Evolutionary conservation across 805 yeast species (phyloP), one percentile per base, ranked within the genome.

Genomic region (Wickerhamiella dianesei): DNA sequence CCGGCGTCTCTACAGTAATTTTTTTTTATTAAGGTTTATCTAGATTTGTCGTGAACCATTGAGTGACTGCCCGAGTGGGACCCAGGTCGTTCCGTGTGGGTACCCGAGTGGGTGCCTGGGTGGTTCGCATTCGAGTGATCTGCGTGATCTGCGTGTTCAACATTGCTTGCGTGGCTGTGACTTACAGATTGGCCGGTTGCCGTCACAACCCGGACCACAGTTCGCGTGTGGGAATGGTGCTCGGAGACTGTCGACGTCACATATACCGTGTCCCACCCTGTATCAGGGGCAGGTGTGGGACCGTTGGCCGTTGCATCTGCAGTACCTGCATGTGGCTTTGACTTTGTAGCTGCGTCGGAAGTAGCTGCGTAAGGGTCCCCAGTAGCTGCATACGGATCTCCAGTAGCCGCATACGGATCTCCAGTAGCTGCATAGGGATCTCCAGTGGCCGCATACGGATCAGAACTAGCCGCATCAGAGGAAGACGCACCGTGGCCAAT

Each of bases 401-500:
- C 12, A 12, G 32, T 25, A 25, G 32, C 32, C 12, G 32, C 32
- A 12, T 25, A n/a, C n/a, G n/a, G n/a, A n/a, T n/a, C n/a, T n/a
- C n/a, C n/a, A 6, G 32, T 25, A 6, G 32, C 32, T 6, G 32
- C 32, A 12, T 25, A 25, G 9, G 32, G 32, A 12, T 25, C 32
- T n/a, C n/a, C n/a, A n/a, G 32, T 25, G 6, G 32, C 32, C 6
- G 32, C 32, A 12, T 25, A 25, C 6, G 32, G 32, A 25, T 25
- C 32, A 25, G 6, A 6, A 12, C 9, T 25, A 25, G 32, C 32
- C 12, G 32, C 32, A 12, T 25, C 12, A 25, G 32, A 6, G 12
- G 32, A 6, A 25, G 6, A 6, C 9, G 9, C 12, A 6, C 32
- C 32, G 12, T 25, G 32, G 32, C 32, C 32, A 50, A 92, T 68